These are phyloP conservation scores for Primulina huaijiensis DNA, from an alignment of 257 asterid genomes.

Conservation along the genomic window DNA sequence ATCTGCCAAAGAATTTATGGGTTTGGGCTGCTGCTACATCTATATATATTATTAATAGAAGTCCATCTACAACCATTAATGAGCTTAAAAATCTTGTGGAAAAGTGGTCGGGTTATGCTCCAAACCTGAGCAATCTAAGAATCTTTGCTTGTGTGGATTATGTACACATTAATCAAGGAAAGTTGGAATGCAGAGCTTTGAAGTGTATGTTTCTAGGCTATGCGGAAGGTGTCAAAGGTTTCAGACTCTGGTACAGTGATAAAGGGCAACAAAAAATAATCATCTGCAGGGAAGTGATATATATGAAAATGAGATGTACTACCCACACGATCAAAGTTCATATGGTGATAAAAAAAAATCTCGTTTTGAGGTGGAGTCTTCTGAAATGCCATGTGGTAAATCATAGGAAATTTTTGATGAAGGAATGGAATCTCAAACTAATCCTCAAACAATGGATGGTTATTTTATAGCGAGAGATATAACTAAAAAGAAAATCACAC, in stretches of 20 bases:
- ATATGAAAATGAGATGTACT: neutral
- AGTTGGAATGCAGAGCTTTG: too few species aligned
- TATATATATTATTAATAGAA: neutral
- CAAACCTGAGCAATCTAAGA: neutral
- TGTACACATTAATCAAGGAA: too few species aligned
- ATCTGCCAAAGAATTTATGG: neutral
- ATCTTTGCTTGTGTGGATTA: too few species aligned
- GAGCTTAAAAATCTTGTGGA: neutral
- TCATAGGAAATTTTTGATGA: neutral
- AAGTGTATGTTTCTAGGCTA: too few species aligned
- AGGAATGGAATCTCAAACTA: neutral
- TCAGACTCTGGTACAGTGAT: neutral
- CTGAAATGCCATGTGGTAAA: neutral
- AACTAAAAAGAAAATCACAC: neutral
- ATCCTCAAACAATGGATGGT: too few species aligned
- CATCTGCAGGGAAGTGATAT: neutral
- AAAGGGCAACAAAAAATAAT: neutral
- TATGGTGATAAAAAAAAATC: neutral
- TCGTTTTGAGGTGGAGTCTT: neutral
- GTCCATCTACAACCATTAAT: neutral
- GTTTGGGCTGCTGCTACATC: neutral
- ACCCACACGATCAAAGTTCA: neutral
- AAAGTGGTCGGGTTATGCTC: neutral
- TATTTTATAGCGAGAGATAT: neutral
- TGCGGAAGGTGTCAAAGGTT: neutral